Evolutionary conservation across 1,139 yeast genomes (phyloP).

Genomic region (Pneumocystis carinii): DNA sequence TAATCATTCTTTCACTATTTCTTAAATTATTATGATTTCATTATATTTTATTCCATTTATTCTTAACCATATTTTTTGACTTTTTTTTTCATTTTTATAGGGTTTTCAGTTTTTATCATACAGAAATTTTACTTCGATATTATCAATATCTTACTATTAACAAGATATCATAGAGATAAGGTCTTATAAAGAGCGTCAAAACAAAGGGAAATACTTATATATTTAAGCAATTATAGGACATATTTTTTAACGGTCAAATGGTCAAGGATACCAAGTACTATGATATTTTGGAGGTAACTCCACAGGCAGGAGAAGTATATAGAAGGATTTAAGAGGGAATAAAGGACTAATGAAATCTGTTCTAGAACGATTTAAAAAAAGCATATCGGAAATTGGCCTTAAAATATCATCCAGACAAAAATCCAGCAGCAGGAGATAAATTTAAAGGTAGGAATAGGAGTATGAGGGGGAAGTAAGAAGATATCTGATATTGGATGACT

Average conservation of each 20-base stretch:
- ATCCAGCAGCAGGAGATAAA: constrained; percentile 87
- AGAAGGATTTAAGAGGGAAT: constrained; percentile 18
- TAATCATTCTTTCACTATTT: background rate
- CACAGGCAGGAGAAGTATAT: background rate
- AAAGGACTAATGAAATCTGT: constrained; percentile 9
- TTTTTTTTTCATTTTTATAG: background rate
- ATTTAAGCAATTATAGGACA: background rate
- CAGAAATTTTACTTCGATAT: background rate
- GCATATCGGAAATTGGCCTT: constrained; percentile 64
- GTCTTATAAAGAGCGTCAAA: background rate
- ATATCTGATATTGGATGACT: background rate
- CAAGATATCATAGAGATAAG: background rate
- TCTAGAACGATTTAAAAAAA: constrained; percentile 75
- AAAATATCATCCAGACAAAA: constrained; percentile 88
- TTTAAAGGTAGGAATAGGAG: constrained; percentile 36
- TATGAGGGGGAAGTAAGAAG: background rate
- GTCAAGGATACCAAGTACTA: constrained; percentile 1
- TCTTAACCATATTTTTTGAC: background rate
- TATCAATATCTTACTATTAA: background rate
- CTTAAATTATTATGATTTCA: background rate
- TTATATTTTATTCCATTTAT: background rate
- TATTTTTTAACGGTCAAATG: background rate
- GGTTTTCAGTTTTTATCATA: background rate
- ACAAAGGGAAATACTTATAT: background rate
- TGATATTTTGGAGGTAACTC: background rate